Evolutionary conservation across 352 stramenopile genomes (phyloP).

Genomic region (Phytophthora idaei): DNA sequence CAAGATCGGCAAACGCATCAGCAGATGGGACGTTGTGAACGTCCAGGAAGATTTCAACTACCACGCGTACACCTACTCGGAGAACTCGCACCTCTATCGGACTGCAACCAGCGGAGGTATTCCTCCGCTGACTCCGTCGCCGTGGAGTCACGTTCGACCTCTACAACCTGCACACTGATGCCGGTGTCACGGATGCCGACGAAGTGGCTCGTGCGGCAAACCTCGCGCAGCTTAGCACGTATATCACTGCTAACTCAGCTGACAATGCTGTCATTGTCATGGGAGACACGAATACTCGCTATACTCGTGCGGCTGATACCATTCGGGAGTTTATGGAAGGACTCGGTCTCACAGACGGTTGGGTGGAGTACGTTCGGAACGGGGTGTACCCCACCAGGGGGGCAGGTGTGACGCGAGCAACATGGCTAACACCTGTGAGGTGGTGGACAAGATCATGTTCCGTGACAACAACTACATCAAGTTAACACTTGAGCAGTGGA

Average conservation of each 20-base stretch:
- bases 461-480: slow-evolving; percentile 53
- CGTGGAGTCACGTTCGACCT: slow-evolving; percentile 52
- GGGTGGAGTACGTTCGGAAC: slow-evolving; percentile 47
- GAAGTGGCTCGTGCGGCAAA: slow-evolving; percentile 41
- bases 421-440: slow-evolving; percentile 49
- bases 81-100: slow-evolving; percentile 46
- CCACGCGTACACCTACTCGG: slow-evolving; percentile 46
- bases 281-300: slow-evolving; percentile 60
- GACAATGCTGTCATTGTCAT: slow-evolving; percentile 54
- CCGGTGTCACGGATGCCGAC: slow-evolving; percentile 39
- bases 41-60: slow-evolving; percentile 56
- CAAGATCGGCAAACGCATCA: slow-evolving; percentile 54
- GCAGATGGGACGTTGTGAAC: slow-evolving; percentile 40
- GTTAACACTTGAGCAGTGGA: slow-evolving; percentile 40
- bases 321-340: slow-evolving; percentile 36
- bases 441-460: slow-evolving; percentile 64
- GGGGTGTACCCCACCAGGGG: slow-evolving; percentile 38
- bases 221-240: slow-evolving; percentile 48
- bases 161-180: slow-evolving; percentile 61
- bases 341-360: slow-evolving; percentile 45
- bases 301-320: slow-evolving; percentile 49
- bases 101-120: slow-evolving; percentile 49
- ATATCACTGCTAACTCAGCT: slow-evolving; percentile 48
- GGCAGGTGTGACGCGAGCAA: slow-evolving; percentile 34
- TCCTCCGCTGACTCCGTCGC: too few species aligned